Percentiles rank a stretch among this genome's conserved stretches.
phyloP scores from a whole-genome alignment of 2,329 filamentous ascomycete species.

The Leptographium flavum region DNA sequence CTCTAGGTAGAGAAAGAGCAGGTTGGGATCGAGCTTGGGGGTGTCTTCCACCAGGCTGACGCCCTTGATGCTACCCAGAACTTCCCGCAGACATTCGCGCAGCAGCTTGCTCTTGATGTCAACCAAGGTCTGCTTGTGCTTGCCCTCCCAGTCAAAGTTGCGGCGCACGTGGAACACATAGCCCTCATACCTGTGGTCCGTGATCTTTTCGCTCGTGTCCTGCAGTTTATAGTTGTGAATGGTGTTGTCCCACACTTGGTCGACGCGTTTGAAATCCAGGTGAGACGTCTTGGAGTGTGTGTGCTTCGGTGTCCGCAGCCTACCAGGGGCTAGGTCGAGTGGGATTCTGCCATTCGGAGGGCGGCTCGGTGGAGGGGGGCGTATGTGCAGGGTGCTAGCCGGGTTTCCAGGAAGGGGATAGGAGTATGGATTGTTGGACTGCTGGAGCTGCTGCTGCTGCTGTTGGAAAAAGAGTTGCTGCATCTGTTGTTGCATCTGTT shows the following conservation, averaged over 20 bases:
- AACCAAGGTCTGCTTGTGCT: slow-evolving; percentile 56
- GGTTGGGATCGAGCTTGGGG: slow-evolving; percentile 57
- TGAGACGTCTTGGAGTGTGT: slow-evolving; percentile 9
- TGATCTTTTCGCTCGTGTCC: slow-evolving; percentile 31
- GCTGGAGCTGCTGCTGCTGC: slow-evolving; percentile 1
- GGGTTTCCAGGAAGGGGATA: too few relatives aligned
- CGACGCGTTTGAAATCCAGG: slow-evolving; percentile 35
- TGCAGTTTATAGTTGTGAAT: slow-evolving; percentile 40
- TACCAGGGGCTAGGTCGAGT: too few relatives aligned
- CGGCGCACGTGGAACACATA: slow-evolving; percentile 74
- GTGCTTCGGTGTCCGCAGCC: too few relatives aligned
- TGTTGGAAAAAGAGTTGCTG: slow-evolving; percentile 2
- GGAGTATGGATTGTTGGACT: not conserved
- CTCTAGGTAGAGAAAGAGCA: slow-evolving; percentile 63
- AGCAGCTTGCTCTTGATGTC: slow-evolving; percentile 77
- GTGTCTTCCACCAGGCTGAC: slow-evolving; percentile 69
- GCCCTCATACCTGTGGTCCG: slow-evolving; percentile 51
- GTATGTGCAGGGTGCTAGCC: too few relatives aligned
- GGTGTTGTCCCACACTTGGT: slow-evolving; percentile 37
- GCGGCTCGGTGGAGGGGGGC: too few relatives aligned
- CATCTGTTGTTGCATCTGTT: slow-evolving; percentile 1
- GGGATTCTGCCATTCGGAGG: too few relatives aligned
- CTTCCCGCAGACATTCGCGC: slow-evolving; percentile 52
- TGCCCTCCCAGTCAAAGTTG: slow-evolving; percentile 73
- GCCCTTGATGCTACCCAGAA: slow-evolving; percentile 65